phyloP scores from a whole-genome alignment of 306 rosid genomes.

The Prunus persica region DNA sequence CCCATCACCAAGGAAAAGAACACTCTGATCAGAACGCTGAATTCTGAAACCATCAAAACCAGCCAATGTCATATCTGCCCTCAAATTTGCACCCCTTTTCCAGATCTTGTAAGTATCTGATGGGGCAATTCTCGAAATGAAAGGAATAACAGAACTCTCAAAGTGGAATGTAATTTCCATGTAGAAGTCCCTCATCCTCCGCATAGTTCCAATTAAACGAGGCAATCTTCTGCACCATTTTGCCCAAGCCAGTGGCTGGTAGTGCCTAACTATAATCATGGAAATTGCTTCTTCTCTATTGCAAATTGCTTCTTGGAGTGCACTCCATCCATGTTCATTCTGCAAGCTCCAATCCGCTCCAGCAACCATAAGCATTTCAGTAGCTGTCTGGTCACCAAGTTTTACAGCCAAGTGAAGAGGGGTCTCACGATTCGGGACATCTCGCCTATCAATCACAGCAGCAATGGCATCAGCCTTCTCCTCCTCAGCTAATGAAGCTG shows the following conservation, averaged over 20 bases:
- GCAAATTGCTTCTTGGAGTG: slow-evolving; percentile 98
- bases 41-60: slow-evolving; percentile 97
- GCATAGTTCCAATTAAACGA: slow-evolving; percentile 80
- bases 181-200: slow-evolving; percentile 93
- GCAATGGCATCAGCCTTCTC: slow-evolving; percentile 84
- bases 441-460: slow-evolving; percentile 78
- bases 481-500: slow-evolving; percentile 69
- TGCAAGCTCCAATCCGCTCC: slow-evolving; percentile 99
- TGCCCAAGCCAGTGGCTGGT: slow-evolving; percentile 98
- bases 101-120: slow-evolving; percentile 96
- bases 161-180: slow-evolving; percentile 98
- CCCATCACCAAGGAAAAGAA: slow-evolving; percentile 90
- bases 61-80: slow-evolving; percentile 98
- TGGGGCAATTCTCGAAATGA: slow-evolving; percentile 95
- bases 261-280: slow-evolving; percentile 72
- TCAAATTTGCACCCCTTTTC: slow-evolving; percentile 95
- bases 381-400: slow-evolving; percentile 68
- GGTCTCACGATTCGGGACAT: slow-evolving; percentile 85
- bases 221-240: slow-evolving; percentile 99
- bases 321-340: slow-evolving; percentile 98
- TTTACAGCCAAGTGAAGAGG: slow-evolving; percentile 96
- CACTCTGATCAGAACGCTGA: slow-evolving; percentile 92
- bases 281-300: slow-evolving; percentile 81
- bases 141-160: slow-evolving; percentile 98
- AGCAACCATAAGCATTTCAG: slow-evolving; percentile 89